Percentiles rank a stretch among this genome's conserved stretches.
These are phyloP conservation scores for Staphylotrichum longicolle DNA, from an alignment of 495 filamentous ascomycete genomes.

Conservation along the genomic window DNA sequence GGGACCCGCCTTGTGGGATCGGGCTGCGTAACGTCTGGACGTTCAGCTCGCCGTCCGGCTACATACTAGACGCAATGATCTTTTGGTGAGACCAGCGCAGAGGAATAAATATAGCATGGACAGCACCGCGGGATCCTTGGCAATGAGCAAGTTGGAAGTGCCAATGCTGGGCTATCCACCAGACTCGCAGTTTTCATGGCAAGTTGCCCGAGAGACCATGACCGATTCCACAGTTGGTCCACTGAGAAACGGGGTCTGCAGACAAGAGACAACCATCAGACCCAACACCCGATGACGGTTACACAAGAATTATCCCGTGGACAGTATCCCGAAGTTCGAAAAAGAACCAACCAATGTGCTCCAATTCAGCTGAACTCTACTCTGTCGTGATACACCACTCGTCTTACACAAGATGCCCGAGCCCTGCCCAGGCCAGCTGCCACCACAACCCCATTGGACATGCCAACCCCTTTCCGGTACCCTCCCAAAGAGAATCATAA, in stretches of 20 bases:
- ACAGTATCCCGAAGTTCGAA: not conserved
- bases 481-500: not conserved
- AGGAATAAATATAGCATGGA: not conserved
- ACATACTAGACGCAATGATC: not conserved
- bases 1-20: not conserved
- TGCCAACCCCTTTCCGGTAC: not conserved
- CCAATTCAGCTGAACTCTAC: not conserved
- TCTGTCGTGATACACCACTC: not conserved
- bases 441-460: not conserved
- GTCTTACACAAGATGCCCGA: not conserved
- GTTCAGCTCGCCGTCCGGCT: no score
- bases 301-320: no score
- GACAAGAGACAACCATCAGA: not conserved
- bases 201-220: not conserved
- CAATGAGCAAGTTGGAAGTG: no score
- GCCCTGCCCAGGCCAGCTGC: slow-evolving; percentile 5
- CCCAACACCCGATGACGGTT: not conserved
- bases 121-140: no score
- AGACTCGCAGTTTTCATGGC: not conserved
- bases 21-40: not conserved
- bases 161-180: not conserved
- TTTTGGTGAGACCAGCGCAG: not conserved
- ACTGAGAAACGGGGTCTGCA: not conserved
- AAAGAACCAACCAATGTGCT: slow-evolving; percentile 1
- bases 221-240: not conserved